Evolutionary conservation across 345 rosid genomes (phyloP).

Genomic region (Eucalyptus marginata): DNA sequence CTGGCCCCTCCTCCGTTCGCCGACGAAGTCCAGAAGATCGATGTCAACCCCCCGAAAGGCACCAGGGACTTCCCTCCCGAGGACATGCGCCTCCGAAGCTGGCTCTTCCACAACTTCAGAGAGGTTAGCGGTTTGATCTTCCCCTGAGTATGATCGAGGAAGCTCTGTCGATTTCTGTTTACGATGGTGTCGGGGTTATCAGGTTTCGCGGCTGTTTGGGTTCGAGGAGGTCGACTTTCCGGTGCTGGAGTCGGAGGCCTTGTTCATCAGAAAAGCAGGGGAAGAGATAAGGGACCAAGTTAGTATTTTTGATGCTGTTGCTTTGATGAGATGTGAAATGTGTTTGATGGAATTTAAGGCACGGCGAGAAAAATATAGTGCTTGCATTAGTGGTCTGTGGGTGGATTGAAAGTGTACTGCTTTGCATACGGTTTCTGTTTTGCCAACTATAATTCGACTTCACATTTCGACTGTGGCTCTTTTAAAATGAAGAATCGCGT

Average conservation of each 20-base stretch:
- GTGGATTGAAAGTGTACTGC: background rate
- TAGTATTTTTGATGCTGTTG: background rate
- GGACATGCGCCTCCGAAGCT: conserved; percentile 86
- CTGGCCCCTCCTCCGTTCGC: conserved; percentile 26
- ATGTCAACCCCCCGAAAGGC: conserved; percentile 88
- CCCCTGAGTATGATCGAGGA: background rate
- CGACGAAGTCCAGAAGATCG: conserved; percentile 46
- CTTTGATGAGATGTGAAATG: background rate
- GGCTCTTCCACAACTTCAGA: conserved; percentile 82
- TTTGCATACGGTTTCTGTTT: background rate
- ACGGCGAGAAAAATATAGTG: background rate
- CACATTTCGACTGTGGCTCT: background rate
- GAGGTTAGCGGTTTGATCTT: conserved; percentile 29
- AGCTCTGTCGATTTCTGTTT: background rate
- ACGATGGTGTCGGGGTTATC: background rate
- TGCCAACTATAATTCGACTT: background rate
- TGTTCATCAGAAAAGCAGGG: conserved; percentile 88
- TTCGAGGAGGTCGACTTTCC: conserved; percentile 92
- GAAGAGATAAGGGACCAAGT: conserved; percentile 97
- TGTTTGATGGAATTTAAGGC: background rate
- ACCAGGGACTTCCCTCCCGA: conserved; percentile 94
- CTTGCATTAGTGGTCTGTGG: background rate
- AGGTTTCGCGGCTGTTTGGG: conserved; percentile 73
- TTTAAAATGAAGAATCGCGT: background rate
- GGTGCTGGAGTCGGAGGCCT: conserved; percentile 75